Evolutionary conservation across 176 grass and related monocot species (phyloP).

Genomic region (Panicum miliaceum): DNA sequence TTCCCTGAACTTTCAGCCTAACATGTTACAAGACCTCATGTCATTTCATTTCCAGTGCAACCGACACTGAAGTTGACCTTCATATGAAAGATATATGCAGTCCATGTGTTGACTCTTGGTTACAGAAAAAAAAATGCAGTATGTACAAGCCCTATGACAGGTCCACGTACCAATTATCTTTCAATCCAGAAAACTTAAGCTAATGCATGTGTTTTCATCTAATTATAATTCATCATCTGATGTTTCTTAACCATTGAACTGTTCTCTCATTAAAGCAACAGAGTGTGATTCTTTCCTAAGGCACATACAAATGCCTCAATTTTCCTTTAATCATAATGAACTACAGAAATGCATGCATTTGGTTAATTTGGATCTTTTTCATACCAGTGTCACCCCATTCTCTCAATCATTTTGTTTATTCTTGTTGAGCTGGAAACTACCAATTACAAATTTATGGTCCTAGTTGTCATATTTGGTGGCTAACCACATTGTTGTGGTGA

Average conservation of each 20-base stretch:
- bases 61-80: background rate
- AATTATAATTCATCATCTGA: background rate
- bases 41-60: constrained; percentile 18
- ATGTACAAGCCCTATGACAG: background rate
- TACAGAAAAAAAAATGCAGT: background rate
- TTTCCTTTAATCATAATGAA: constrained; percentile 19
- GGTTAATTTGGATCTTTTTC: background rate
- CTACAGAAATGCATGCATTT: constrained; percentile 14
- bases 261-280: background rate
- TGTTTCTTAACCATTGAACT: background rate
- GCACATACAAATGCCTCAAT: background rate
- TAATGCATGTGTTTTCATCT: constrained; percentile 17
- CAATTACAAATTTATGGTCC: background rate
- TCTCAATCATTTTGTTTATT: background rate
- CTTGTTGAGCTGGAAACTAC: background rate
- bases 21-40: constrained; percentile 27
- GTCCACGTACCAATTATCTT: constrained; percentile 4
- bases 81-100: too few species aligned
- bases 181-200: background rate
- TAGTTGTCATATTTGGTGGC: background rate
- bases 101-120: background rate
- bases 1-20: constrained; percentile 96
- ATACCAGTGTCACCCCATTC: background rate
- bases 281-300: background rate
- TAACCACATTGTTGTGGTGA: background rate